These are phyloP conservation scores for Lentinula sp. DNA, from an alignment of 768 basidiomycete species.

Conservation along the genomic window DNA sequence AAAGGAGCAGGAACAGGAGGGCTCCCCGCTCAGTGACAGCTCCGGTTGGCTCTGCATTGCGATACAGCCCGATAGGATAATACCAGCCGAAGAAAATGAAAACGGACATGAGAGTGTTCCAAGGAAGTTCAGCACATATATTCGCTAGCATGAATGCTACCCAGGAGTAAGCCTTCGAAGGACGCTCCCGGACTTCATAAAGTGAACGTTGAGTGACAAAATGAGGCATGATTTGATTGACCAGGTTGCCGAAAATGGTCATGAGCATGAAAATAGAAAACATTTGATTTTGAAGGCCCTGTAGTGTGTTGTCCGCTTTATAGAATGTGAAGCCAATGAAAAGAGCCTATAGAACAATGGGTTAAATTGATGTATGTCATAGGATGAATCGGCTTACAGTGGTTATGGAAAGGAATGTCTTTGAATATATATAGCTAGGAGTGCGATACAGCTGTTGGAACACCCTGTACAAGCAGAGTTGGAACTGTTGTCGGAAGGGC, in stretches of 20 bases:
- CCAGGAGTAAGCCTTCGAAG: conserved; percentile 27
- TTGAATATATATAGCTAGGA: conserved; percentile 19
- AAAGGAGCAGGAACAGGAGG: conserved; percentile 31
- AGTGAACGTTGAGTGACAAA: conserved; percentile 26
- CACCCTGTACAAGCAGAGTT: conserved; percentile 18
- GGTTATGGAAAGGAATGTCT: conserved; percentile 8
- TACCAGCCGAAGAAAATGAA: conserved; percentile 29
- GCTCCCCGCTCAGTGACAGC: conserved; percentile 28
- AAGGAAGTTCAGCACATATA: conserved; percentile 25
- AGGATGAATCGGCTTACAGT: conserved; percentile 1
- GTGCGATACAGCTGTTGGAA: conserved; percentile 21
- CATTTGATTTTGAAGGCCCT: conserved; percentile 22
- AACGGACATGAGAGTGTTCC: conserved; percentile 17
- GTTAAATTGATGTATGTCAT: background rate
- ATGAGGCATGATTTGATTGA: conserved; percentile 30
- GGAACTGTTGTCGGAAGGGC: conserved; percentile 16
- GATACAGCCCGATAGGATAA: conserved; percentile 30
- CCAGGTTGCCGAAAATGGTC: conserved; percentile 21
- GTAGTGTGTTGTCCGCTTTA: conserved; percentile 17
- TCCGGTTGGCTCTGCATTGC: conserved; percentile 28
- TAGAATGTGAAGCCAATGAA: conserved; percentile 27
- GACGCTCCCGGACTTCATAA: conserved; percentile 27
- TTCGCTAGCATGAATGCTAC: conserved; percentile 24
- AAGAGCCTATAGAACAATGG: conserved; percentile 3
- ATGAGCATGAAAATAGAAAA: conserved; percentile 22